Evolutionary conservation across 2,329 filamentous ascomycete species (phyloP).

Genomic region (Aspergillus quadricinctus): DNA sequence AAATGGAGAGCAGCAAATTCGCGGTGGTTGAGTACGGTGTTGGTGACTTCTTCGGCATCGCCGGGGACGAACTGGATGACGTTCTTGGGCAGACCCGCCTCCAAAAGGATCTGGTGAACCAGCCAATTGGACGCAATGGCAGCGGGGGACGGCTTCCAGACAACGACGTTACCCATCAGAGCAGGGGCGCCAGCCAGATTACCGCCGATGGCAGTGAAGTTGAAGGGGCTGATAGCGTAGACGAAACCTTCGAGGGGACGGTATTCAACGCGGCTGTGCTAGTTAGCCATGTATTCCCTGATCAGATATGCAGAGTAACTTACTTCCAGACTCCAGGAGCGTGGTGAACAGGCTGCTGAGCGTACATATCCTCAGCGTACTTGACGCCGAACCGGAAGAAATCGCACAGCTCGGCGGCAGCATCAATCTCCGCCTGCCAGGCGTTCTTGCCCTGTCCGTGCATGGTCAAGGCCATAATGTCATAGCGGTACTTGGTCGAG

Average conservation of each 20-base stretch:
- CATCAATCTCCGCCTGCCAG: conserved; percentile 98
- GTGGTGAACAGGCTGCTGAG: conserved; percentile 80
- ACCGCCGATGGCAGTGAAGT: conserved; percentile 91
- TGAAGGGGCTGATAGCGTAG: conserved; percentile 91
- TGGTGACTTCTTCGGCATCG: conserved; percentile 78
- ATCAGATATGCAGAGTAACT: conserved; percentile 14
- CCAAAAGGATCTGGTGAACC: conserved; percentile 81
- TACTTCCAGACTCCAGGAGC: conserved; percentile 81
- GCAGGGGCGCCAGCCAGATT: conserved; percentile 81
- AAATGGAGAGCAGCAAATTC: conserved; percentile 91
- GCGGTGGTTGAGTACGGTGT: conserved; percentile 67
- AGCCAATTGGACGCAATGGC: conserved; percentile 90
- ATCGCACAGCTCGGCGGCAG: conserved; percentile 86
- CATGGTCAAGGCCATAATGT: conserved; percentile 95
- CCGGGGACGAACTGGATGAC: conserved; percentile 94
- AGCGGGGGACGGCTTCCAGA: conserved; percentile 94
- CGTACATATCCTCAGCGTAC: conserved; percentile 87
- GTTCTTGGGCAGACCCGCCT: conserved; percentile 82
- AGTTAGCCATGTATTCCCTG: conserved; percentile 1
- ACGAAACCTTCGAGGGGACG: conserved; percentile 90
- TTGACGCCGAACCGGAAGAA: conserved; percentile 90
- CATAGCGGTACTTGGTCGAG: conserved; percentile 88
- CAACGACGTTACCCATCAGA: conserved; percentile 86
- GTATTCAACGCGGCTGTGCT: conserved; percentile 67
- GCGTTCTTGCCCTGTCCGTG: conserved; percentile 96